Conservation (phyloP, 106 monocot species). For the Dioscorea dumetorum region DNA sequence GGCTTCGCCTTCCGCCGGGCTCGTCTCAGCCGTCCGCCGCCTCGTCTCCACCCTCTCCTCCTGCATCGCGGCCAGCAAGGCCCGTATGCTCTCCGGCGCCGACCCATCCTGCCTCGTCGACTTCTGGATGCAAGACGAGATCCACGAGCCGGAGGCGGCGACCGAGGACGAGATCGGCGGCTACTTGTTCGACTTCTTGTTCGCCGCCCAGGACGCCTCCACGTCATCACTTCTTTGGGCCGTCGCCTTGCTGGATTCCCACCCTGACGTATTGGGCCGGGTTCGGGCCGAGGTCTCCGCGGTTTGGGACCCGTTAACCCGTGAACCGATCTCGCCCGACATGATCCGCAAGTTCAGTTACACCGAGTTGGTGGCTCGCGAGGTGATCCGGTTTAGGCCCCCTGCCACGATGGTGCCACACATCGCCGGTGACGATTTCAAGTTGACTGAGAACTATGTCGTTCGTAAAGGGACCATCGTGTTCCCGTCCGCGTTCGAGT, state of each 20-base stretch:
- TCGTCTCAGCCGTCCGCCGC: slow-evolving; percentile 47
- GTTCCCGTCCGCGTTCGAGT: slow-evolving; percentile 77
- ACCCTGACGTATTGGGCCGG: slow-evolving; percentile 57
- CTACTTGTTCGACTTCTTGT: slow-evolving; percentile 90
- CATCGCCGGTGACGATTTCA: slow-evolving; percentile 61
- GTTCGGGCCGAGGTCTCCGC: slow-evolving; percentile 67
- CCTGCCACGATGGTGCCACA: slow-evolving; percentile 96
- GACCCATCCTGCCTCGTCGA: slow-evolving; percentile 73
- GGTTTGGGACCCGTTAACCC: slow-evolving; percentile 51
- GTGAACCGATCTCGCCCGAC: slow-evolving; percentile 52
- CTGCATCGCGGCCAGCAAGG: slow-evolving; percentile 54
- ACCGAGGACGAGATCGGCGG: slow-evolving; percentile 55
- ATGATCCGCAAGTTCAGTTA: slow-evolving; percentile 49
- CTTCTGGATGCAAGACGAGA: slow-evolving; percentile 78
- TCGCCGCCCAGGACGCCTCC: slow-evolving; percentile 93
- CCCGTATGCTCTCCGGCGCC: slow-evolving; percentile 34
- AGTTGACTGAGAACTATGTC: slow-evolving; percentile 72
- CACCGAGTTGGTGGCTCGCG: slow-evolving; percentile 72
- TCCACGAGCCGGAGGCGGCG: slow-evolving; percentile 38
- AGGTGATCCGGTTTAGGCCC: slow-evolving; percentile 74
- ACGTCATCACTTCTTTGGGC: slow-evolving; percentile 95
- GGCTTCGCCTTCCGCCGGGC: slow-evolving; percentile 86
- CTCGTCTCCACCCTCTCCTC: slow-evolving; percentile 40
- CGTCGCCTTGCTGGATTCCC: slow-evolving; percentile 69
- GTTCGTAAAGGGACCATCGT: slow-evolving; percentile 90